phyloP scores from a whole-genome alignment of 805 yeast genomes.

The Wickerhamiella australiensis region DNA sequence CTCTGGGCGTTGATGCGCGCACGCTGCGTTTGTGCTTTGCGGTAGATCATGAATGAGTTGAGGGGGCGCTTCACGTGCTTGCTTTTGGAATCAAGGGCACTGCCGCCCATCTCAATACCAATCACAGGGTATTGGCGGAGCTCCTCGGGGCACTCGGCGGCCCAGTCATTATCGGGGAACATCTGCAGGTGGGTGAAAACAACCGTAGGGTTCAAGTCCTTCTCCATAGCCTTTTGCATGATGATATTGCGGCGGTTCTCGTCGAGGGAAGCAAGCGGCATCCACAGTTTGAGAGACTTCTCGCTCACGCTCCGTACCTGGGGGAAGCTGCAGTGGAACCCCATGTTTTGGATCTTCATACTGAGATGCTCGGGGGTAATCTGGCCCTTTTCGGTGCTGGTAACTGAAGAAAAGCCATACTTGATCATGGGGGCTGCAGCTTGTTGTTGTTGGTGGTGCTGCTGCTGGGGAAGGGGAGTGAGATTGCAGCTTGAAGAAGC shows the following conservation, averaged over 20 bases:
- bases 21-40: constrained; percentile 34
- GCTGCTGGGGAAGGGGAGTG: too few species aligned
- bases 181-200: constrained; percentile 23
- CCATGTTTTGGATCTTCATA: constrained; percentile 3
- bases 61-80: constrained; percentile 35
- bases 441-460: too few species aligned
- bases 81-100: constrained; percentile 12
- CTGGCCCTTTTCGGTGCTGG: neutral
- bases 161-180: constrained; percentile 17
- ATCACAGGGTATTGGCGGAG: constrained; percentile 10
- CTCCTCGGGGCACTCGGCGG: constrained; percentile 11
- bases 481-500: too few species aligned
- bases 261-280: constrained; percentile 24
- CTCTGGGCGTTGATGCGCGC: constrained; percentile 28
- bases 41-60: constrained; percentile 38
- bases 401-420: neutral
- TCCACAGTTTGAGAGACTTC: constrained; percentile 20
- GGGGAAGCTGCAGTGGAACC: constrained; percentile 6
- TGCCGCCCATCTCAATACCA: constrained; percentile 5
- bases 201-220: constrained; percentile 23
- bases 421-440: neutral
- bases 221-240: constrained; percentile 21
- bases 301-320: constrained; percentile 1
- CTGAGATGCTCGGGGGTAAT: constrained; percentile 5
- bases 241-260: constrained; percentile 20